Evolutionary conservation across 2,329 filamentous ascomycete genomes (phyloP).

Genomic region (Onygenales sp.): DNA sequence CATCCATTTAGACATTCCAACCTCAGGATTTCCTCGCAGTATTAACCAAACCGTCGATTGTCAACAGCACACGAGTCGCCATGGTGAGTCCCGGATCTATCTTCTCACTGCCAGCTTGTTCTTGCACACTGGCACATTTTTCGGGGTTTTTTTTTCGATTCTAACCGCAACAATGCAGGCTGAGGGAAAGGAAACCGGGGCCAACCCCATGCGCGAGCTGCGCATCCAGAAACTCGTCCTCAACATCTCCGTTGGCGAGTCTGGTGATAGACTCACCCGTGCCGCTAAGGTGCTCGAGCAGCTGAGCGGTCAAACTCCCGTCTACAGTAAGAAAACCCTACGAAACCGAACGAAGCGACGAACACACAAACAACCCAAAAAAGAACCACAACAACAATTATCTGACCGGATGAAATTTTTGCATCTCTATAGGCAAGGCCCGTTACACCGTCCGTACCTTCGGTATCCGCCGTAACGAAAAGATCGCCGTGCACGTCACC

Average conservation of each 20-base stretch:
- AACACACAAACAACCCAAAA: slow-evolving; percentile 2
- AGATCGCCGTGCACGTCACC: slow-evolving; percentile 98
- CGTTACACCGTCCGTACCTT: slow-evolving; percentile 99
- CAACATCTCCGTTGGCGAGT: slow-evolving; percentile 99
- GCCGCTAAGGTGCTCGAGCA: slow-evolving; percentile 99
- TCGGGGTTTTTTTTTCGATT: slow-evolving; percentile 1
- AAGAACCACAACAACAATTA: not conserved
- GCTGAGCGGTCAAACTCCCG: slow-evolving; percentile 97
- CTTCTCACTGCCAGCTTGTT: slow-evolving; percentile 7
- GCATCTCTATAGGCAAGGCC: slow-evolving; percentile 68
- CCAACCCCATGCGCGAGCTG: slow-evolving; percentile 99
- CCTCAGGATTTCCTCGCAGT: slow-evolving; percentile 1
- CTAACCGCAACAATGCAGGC: slow-evolving; percentile 40
- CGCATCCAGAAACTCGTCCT: slow-evolving; percentile 99
- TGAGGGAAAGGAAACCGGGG: slow-evolving; percentile 66
- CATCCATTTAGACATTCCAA: not conserved
- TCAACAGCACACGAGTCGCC: slow-evolving; percentile 35
- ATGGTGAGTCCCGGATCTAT: slow-evolving; percentile 33
- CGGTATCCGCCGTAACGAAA: slow-evolving; percentile 99
- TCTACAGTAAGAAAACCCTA: slow-evolving; percentile 66
- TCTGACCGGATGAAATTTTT: slow-evolving; percentile 11
- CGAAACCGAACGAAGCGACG: not conserved
- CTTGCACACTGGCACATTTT: too few species aligned
- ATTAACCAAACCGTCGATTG: slow-evolving; percentile 21
- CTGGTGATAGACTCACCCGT: slow-evolving; percentile 99